These are phyloP conservation scores for Schwanniomyces polymorphus DNA, from an alignment of 805 yeast species.

Conservation along the genomic window DNA sequence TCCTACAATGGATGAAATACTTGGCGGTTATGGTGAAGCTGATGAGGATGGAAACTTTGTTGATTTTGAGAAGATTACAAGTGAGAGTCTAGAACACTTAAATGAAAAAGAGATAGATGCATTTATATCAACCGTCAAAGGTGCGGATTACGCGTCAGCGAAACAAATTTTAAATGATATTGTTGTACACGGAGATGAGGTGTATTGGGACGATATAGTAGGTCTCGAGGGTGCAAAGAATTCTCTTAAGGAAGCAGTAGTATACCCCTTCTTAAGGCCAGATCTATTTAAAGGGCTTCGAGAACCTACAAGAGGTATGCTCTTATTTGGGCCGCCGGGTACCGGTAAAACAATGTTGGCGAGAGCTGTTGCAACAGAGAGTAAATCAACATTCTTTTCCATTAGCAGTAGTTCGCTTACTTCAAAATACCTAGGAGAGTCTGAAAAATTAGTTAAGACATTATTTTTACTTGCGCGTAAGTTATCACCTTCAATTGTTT, in stretches of 20 bases:
- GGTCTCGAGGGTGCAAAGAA: constrained; percentile 88
- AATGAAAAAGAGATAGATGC: constrained; percentile 31
- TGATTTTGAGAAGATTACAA: neutral
- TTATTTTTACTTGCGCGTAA: constrained; percentile 81
- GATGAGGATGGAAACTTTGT: neutral
- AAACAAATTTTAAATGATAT: constrained; percentile 85
- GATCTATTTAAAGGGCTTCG: constrained; percentile 87
- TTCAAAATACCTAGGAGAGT: constrained; percentile 86
- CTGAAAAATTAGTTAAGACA: constrained; percentile 90
- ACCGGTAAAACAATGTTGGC: constrained; percentile 98
- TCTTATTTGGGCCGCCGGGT: constrained; percentile 97
- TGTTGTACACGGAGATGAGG: constrained; percentile 85
- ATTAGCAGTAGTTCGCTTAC: constrained; percentile 89
- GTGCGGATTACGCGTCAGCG: constrained; percentile 79
- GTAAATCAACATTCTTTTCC: constrained; percentile 88
- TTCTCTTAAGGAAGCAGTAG: constrained; percentile 91
- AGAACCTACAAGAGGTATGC: constrained; percentile 96
- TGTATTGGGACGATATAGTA: constrained; percentile 93
- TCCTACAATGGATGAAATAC: constrained; percentile 24
- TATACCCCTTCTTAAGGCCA: constrained; percentile 92
- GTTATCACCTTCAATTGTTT: constrained; percentile 88
- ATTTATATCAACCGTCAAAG: constrained; percentile 50
- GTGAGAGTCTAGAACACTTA: constrained; percentile 7
- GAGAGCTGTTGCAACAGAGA: constrained; percentile 93
- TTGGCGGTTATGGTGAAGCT: constrained; percentile 19